Percentiles rank a stretch among this genome's conserved stretches.
Conservation (phyloP, 2,329 filamentous ascomycete genomes). For the Trichoderma simmonsii region DNA sequence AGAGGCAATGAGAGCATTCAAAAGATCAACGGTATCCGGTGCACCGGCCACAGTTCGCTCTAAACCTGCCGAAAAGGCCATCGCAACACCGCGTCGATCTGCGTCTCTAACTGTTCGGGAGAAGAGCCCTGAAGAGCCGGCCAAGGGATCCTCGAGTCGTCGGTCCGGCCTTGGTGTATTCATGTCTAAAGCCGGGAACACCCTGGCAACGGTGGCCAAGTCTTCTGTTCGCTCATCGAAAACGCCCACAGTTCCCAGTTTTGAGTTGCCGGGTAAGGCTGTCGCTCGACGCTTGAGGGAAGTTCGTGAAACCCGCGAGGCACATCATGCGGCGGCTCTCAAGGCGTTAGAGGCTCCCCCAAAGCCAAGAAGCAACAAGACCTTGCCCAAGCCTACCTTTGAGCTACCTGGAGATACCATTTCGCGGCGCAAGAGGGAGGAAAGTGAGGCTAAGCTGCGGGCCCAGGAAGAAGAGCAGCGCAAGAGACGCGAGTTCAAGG, state of each 20-base stretch:
- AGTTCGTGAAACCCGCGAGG: slow-evolving; percentile 53
- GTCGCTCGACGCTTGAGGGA: slow-evolving; percentile 57
- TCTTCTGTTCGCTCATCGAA: slow-evolving; percentile 34
- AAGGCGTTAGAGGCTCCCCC: slow-evolving; percentile 38
- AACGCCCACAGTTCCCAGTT: slow-evolving; percentile 51
- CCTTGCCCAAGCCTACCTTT: slow-evolving; percentile 54
- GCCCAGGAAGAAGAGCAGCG: slow-evolving; percentile 59
- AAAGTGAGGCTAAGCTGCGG: slow-evolving; percentile 53
- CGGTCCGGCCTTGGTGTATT: background rate
- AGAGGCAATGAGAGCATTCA: slow-evolving; percentile 19
- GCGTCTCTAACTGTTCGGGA: slow-evolving; percentile 39
- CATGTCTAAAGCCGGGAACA: slow-evolving; percentile 6
- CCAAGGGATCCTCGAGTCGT: background rate
- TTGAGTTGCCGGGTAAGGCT: slow-evolving; percentile 62
- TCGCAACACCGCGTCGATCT: slow-evolving; percentile 41
- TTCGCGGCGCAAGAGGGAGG: slow-evolving; percentile 52
- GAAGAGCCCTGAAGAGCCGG: slow-evolving; percentile 24
- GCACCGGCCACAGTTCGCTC: slow-evolving; percentile 41
- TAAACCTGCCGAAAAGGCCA: slow-evolving; percentile 38
- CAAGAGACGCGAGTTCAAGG: slow-evolving; percentile 62
- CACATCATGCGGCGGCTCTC: slow-evolving; percentile 35
- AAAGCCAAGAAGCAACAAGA: slow-evolving; percentile 49
- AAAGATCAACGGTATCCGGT: slow-evolving; percentile 32
- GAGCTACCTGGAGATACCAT: slow-evolving; percentile 63
- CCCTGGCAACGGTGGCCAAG: slow-evolving; percentile 4